A percentile compares a stretch with the other conserved stretches of the same genome.
Evolutionary conservation across 805 yeast genomes (phyloP).

Genomic region (Komagataella kurtzmanii): DNA sequence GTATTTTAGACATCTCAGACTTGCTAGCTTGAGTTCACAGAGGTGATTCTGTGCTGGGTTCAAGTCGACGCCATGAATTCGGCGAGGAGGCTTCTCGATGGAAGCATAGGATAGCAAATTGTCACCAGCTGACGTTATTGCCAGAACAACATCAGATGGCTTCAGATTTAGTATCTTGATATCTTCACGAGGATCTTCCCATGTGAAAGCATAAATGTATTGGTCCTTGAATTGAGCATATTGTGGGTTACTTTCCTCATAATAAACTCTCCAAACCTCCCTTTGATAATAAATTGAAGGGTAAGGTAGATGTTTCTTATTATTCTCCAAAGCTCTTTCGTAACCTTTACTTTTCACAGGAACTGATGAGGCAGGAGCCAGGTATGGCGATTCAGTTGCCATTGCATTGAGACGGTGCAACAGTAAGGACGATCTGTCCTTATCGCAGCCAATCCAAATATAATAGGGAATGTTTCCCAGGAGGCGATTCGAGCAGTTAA

Average conservation of each 20-base stretch:
- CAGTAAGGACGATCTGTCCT: conserved; percentile 35
- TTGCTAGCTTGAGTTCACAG: conserved; percentile 66
- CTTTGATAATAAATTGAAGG: conserved; percentile 73
- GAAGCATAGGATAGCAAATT: conserved; percentile 64
- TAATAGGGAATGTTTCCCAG: conserved; percentile 74
- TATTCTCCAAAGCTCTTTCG: conserved; percentile 58
- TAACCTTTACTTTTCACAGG: conserved; percentile 52
- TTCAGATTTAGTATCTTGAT: conserved; percentile 47
- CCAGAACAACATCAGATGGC: conserved; percentile 58
- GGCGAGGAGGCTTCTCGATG: conserved; percentile 57
- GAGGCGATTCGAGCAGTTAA: conserved; percentile 49
- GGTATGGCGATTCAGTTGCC: conserved; percentile 74
- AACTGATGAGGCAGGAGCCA: conserved; percentile 40
- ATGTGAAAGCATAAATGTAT: conserved; percentile 77
- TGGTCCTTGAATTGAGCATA: conserved; percentile 65
- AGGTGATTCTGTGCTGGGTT: conserved; percentile 77
- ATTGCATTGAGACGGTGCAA: conserved; percentile 46
- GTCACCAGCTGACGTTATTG: conserved; percentile 83
- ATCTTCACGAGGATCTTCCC: conserved; percentile 88
- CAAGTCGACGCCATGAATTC: conserved; percentile 76
- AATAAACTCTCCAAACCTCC: conserved; percentile 70
- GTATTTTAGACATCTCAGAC: conserved; percentile 40
- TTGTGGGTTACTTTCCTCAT: conserved; percentile 55
- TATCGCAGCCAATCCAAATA: conserved; percentile 71
- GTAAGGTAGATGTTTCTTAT: conserved; percentile 54